Percentiles rank a stretch among this genome's conserved stretches.
These are phyloP conservation scores for Hanseniaspora hatyaiensis DNA, from an alignment of 805 yeast species.

Conservation along the genomic window DNA sequence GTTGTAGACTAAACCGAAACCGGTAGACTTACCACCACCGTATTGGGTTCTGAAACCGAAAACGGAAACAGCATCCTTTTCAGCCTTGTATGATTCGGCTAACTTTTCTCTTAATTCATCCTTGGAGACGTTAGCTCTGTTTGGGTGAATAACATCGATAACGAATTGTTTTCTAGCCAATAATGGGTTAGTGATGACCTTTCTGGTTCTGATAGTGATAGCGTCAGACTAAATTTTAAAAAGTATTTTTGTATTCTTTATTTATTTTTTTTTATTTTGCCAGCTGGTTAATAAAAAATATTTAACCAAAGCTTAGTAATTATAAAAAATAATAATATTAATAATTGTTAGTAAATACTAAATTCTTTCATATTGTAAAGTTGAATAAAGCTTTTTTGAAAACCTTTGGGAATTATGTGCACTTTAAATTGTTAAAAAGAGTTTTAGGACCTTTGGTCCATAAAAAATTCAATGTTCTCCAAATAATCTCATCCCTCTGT, in stretches of 20 bases:
- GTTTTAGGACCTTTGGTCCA: too few relatives aligned
- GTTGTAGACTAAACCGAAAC: conserved; percentile 98
- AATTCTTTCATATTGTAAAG: not conserved
- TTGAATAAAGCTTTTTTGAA: too few relatives aligned
- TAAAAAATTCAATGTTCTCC: too few relatives aligned
- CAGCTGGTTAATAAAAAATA: not conserved
- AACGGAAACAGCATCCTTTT: conserved; percentile 88
- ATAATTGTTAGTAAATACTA: conserved; percentile 12
- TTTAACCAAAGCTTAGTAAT: not conserved
- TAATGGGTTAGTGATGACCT: conserved; percentile 96
- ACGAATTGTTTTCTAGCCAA: conserved; percentile 99
- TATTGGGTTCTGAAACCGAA: conserved; percentile 98
- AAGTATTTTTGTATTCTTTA: not conserved
- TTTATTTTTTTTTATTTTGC: not conserved
- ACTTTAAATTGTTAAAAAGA: too few relatives aligned
- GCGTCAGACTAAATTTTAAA: conserved; percentile 72
- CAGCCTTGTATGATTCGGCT: conserved; percentile 80
- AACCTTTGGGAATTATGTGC: not conserved
- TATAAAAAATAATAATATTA: not conserved
- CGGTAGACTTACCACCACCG: conserved; percentile 99
- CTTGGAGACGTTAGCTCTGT: conserved; percentile 97
- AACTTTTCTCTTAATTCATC: conserved; percentile 95
- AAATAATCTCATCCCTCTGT: too few relatives aligned
- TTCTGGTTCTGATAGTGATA: conserved; percentile 98
- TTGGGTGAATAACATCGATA: conserved; percentile 98